These are phyloP conservation scores for Cryptosporidium bovis DNA, from an alignment of 169 alveolate species.

Conservation along the genomic window DNA sequence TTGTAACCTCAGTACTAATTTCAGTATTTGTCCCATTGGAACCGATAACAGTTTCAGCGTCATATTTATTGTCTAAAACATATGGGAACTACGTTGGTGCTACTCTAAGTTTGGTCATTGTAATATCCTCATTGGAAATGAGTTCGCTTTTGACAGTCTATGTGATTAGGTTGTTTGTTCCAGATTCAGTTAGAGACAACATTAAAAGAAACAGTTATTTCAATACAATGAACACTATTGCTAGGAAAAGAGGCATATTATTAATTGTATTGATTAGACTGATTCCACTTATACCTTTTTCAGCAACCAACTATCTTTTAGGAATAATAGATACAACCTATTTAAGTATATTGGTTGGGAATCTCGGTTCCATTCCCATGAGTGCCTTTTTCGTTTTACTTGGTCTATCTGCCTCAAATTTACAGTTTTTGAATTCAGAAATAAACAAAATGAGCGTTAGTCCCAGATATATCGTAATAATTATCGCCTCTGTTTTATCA, in stretches of 20 bases:
- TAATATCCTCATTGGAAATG: constrained; percentile 11
- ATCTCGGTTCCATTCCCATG: constrained; percentile 32
- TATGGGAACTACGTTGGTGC: constrained; percentile 4
- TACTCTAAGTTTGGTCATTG: constrained; percentile 12
- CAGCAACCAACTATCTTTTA: constrained; percentile 27
- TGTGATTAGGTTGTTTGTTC: neutral
- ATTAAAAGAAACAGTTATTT: neutral
- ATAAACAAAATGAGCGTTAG: neutral
- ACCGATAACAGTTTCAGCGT: constrained; percentile 43
- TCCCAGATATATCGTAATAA: constrained; percentile 10
- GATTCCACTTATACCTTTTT: constrained; percentile 38
- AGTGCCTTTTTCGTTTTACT: constrained; percentile 2
- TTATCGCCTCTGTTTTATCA: neutral
- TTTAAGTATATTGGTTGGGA: constrained; percentile 20
- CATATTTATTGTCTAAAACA: constrained; percentile 20
- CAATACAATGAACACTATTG: constrained; percentile 12
- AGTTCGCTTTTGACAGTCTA: constrained; percentile 36
- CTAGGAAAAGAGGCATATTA: constrained; percentile 13
- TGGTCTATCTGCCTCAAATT: constrained; percentile 24
- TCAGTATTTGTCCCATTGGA: constrained; percentile 45
- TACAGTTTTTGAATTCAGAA: neutral
- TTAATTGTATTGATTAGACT: constrained; percentile 16
- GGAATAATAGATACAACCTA: constrained; percentile 42
- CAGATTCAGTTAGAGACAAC: neutral
- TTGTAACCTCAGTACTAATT: constrained; percentile 22